Evolutionary conservation across 1,139 yeast genomes (phyloP).

Genomic region (Protomyces inouyei): DNA sequence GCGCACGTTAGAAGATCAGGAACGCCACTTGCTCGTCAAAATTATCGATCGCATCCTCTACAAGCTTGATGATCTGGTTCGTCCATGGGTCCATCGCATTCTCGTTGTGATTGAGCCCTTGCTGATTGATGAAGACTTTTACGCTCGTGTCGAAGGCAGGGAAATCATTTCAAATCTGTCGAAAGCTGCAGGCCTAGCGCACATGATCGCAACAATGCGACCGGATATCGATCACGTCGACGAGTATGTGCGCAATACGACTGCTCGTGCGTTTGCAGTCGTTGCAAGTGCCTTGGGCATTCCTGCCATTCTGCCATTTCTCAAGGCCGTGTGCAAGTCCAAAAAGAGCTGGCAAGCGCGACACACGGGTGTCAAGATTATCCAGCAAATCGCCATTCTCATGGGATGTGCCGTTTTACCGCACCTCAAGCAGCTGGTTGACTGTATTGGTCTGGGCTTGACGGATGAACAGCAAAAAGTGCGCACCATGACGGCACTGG

Average conservation of each 20-base stretch:
- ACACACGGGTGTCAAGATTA: conserved; percentile 75
- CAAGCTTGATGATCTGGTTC: conserved; percentile 58
- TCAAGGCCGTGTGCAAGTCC: conserved; percentile 75
- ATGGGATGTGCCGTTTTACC: conserved; percentile 77
- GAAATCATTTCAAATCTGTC: conserved; percentile 72
- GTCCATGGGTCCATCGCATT: conserved; percentile 71
- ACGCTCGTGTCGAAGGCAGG: conserved; percentile 69
- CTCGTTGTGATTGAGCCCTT: conserved; percentile 73
- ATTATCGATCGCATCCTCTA: conserved; percentile 64
- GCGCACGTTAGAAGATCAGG: conserved; percentile 70
- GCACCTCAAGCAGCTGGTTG: conserved; percentile 59
- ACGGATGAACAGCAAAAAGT: conserved; percentile 67
- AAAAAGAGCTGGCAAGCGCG: conserved; percentile 80
- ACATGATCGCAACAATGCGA: conserved; percentile 68
- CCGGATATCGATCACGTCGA: conserved; percentile 81
- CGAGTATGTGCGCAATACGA: conserved; percentile 71
- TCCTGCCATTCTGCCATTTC: conserved; percentile 65
- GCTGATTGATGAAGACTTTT: conserved; percentile 70
- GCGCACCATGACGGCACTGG: conserved; percentile 62
- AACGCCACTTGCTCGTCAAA: conserved; percentile 75
- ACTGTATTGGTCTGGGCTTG: conserved; percentile 56
- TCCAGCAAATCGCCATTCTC: conserved; percentile 68
- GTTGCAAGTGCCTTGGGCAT: conserved; percentile 79
- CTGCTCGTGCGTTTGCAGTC: conserved; percentile 78
- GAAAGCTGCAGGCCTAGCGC: conserved; percentile 76